Evolutionary conservation across 176 grass and related monocot species (phyloP), one percentile per base, ranked within the genome.

Genomic region (Juncus inflexus): DNA sequence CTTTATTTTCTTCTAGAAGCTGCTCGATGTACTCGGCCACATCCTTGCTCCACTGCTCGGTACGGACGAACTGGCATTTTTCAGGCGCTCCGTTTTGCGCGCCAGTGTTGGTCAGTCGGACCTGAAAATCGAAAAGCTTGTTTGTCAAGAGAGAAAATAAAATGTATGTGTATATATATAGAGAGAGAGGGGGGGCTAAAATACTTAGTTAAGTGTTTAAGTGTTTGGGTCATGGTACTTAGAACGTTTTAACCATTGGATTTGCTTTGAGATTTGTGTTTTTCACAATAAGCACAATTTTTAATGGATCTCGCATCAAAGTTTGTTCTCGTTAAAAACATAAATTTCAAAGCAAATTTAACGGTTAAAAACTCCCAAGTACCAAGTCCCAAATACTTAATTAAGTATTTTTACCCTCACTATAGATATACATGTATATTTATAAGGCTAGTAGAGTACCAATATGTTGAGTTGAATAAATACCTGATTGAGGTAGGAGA

Each of bases 401-500:
- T n/a, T n/a, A n/a, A n/a, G n/a, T 28, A 28, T 28, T 28, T 28
- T 28, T 28, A 28, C 19, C 19, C 19, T 28, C 19, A 28, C 19
- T 28, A 28, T 28, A 28, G 1, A 28, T 28, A 28, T 28, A 28
- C 19, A 28, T 28, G 19, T 28, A 28, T 28, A 28, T 28, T 3
- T 7, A 15, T 37, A 28, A 73, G 73, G 19, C 28, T 68, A 64
- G 62, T 56, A 74, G 52, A 69, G 52, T 38, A 74, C 65, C 57
- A 74, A 49, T 56, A 67, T 38, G 19, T 28, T 28, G 19, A 77
- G 62, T 49, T 55, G 55, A 55, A 52, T 75, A 14, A 74, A 76
- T 69, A 99, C 95, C 89, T 99, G 95, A 84, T 99, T 99, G 61
- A 99, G 95, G 83, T 99, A 99, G 35, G 86, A 90, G 56, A 99